phyloP scores from a whole-genome alignment of 2,329 filamentous ascomycete genomes.

The Falciphora oryzae region DNA sequence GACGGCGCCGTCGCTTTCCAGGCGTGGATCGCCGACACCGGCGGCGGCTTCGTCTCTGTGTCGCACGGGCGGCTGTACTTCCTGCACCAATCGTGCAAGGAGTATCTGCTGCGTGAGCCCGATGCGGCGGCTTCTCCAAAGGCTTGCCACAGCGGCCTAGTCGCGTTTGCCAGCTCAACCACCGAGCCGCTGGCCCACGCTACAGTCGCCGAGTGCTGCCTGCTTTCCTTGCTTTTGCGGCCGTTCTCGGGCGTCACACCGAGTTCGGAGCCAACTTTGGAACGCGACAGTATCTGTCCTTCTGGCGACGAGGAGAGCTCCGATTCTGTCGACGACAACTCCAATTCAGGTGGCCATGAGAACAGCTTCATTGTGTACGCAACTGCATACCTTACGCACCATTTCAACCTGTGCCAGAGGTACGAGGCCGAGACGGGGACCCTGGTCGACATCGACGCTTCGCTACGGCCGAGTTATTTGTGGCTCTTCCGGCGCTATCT shows the following conservation, averaged over 20 bases:
- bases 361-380: background rate
- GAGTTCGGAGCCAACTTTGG: no score
- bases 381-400: background rate
- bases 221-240: background rate
- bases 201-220: background rate
- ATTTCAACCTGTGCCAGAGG: background rate
- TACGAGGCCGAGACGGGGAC: background rate
- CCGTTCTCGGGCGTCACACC: background rate
- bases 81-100: constrained; percentile 1
- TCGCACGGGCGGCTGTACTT: background rate
- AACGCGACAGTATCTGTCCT: no score
- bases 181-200: constrained; percentile 3
- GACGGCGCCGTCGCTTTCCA: background rate
- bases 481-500: background rate
- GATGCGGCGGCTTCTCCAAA: background rate
- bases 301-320: no score
- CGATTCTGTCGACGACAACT: background rate
- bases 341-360: background rate
- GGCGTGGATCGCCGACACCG: background rate
- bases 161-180: background rate
- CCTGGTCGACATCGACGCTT: background rate
- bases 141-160: background rate
- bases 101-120: background rate
- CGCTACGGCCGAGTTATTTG: background rate
- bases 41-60: constrained; percentile 2